Evolutionary conservation across 805 yeast species (phyloP).

Genomic region (Ogataea trehaloabstinens): DNA sequence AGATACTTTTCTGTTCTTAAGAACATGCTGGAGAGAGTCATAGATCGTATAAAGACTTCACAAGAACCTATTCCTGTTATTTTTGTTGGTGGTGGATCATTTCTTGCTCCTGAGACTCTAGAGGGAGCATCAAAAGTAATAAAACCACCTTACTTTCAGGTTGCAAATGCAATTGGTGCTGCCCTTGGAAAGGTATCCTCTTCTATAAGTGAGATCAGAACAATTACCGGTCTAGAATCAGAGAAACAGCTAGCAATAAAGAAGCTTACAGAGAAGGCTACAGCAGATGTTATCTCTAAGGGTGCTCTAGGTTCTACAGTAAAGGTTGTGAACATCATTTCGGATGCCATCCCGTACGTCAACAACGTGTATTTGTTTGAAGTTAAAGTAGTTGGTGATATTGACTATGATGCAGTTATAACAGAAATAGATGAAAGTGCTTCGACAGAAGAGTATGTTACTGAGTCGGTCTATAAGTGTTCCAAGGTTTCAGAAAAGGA

Average conservation of each 20-base stretch:
- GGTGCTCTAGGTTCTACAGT: constrained; percentile 30
- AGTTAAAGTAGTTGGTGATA: constrained; percentile 42
- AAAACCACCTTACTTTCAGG: constrained; percentile 40
- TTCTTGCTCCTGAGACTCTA: constrained; percentile 34
- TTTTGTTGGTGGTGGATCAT: constrained; percentile 48
- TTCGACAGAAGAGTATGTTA: constrained; percentile 6
- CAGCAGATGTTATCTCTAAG: constrained; percentile 18
- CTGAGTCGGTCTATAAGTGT: constrained; percentile 10
- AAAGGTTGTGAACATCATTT: constrained; percentile 23
- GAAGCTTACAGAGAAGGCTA: constrained; percentile 18
- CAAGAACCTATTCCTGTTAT: constrained; percentile 39
- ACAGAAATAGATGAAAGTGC: not conserved
- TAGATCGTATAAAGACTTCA: constrained; percentile 43
- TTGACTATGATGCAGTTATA: constrained; percentile 34
- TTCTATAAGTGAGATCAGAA: constrained; percentile 17
- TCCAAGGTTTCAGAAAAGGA: constrained; percentile 9
- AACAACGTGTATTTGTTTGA: constrained; percentile 34
- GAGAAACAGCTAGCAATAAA: constrained; percentile 22
- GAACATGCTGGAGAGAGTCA: constrained; percentile 35
- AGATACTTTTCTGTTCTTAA: constrained; percentile 9
- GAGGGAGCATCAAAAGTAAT: constrained; percentile 43
- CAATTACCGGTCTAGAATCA: constrained; percentile 13
- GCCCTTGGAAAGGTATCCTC: constrained; percentile 45
- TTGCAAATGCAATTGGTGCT: constrained; percentile 53
- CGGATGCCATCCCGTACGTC: constrained; percentile 35